Conservation (phyloP, 495 filamentous ascomycete genomes). For the Staphylotrichum tortipilum region DNA sequence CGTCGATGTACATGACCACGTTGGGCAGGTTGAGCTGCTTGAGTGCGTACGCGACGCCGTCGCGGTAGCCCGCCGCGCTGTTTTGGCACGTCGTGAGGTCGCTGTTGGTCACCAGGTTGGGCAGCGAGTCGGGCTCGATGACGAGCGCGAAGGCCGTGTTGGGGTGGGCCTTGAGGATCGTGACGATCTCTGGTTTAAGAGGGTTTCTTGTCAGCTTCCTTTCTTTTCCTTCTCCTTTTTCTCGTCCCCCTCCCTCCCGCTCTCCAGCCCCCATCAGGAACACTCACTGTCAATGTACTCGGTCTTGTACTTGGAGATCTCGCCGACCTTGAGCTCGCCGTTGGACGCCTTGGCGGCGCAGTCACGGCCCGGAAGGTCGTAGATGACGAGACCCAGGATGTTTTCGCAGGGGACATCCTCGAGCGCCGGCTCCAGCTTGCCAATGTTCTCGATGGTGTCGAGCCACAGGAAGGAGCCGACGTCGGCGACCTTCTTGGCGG, state of each 20-base stretch:
- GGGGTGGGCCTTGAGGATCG: constrained; percentile 44
- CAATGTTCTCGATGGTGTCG: constrained; percentile 52
- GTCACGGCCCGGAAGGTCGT: constrained; percentile 70
- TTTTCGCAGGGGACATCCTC: constrained; percentile 47
- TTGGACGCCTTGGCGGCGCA: constrained; percentile 71
- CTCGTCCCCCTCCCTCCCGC: no score
- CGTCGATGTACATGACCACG: constrained; percentile 78
- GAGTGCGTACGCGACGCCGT: constrained; percentile 64
- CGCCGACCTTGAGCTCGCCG: constrained; percentile 60
- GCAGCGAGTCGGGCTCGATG: constrained; percentile 70
- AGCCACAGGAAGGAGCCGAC: constrained; percentile 65
- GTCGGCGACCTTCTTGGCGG: constrained; percentile 48
- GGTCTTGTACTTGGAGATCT: constrained; percentile 57
- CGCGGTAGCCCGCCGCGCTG: constrained; percentile 55
- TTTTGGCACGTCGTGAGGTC: constrained; percentile 53
- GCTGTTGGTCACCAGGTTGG: constrained; percentile 73
- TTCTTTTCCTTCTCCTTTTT: not conserved
- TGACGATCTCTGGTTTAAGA: constrained; percentile 45
- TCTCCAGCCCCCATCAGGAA: not conserved
- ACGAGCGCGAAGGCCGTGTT: constrained; percentile 47
- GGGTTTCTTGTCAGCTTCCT: constrained; percentile 31
- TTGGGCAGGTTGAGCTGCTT: constrained; percentile 64
- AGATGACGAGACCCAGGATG: constrained; percentile 60
- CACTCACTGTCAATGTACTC: constrained; percentile 58
- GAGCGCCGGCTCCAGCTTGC: constrained; percentile 48